phyloP scores from a whole-genome alignment of 306 rosid species.

The Quercus aquifolioides region DNA sequence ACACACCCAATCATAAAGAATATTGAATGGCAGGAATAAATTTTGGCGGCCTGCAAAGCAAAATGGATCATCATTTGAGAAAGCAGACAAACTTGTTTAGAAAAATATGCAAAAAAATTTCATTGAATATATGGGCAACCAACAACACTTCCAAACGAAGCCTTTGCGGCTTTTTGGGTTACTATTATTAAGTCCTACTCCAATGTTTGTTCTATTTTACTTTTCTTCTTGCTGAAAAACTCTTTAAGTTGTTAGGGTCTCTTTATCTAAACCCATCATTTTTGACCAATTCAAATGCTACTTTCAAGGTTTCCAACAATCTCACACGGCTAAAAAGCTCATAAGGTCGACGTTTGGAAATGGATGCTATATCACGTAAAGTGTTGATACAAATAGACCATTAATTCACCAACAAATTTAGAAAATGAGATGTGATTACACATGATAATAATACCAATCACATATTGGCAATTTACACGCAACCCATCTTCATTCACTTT shows the following conservation, averaged over 20 bases:
- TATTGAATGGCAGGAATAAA: background rate
- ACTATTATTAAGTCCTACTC: no score
- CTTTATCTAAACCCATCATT: background rate
- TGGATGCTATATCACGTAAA: conserved; percentile 25
- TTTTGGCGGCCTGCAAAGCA: conserved; percentile 4
- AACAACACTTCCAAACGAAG: background rate
- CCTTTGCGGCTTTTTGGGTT: background rate
- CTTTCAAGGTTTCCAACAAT: background rate
- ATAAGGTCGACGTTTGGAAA: background rate
- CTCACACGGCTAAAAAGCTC: background rate
- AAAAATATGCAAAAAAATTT: background rate
- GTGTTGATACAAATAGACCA: background rate
- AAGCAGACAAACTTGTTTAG: background rate
- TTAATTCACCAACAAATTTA: background rate
- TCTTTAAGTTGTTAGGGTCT: background rate
- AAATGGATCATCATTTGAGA: background rate
- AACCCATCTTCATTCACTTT: background rate
- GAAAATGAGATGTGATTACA: no score
- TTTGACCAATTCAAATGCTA: background rate
- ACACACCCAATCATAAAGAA: background rate
- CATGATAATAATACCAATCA: background rate
- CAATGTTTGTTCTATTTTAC: no score
- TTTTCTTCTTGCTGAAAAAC: background rate
- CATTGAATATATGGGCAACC: background rate
- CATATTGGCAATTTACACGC: background rate